Percentiles rank a stretch among this genome's conserved stretches.
phyloP scores from a whole-genome alignment of 139 green algal species.

The Pseudopediastrum boryanum region DNA sequence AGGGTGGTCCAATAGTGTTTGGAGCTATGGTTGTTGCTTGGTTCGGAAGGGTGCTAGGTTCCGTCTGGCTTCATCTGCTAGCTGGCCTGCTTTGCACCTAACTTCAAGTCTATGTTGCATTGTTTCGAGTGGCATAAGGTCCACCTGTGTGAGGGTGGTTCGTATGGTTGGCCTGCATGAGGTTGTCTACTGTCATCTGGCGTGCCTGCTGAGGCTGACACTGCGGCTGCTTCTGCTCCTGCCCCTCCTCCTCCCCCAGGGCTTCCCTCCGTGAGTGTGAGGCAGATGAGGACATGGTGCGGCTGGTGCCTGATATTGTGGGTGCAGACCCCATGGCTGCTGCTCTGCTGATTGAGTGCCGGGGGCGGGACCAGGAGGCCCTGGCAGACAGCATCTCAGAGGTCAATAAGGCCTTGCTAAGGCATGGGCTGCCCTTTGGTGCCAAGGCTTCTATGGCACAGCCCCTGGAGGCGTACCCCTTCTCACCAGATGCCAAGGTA shows the following conservation, averaged over 20 bases:
- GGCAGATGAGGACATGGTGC: constrained; percentile 77
- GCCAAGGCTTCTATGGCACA: constrained; percentile 60
- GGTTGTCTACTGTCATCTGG: too few relatives aligned
- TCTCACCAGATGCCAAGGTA: constrained; percentile 80
- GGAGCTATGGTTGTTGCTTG: too few relatives aligned
- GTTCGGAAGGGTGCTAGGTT: too few relatives aligned
- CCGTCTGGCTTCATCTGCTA: too few relatives aligned
- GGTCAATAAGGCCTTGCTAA: constrained; percentile 35
- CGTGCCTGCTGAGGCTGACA: too few relatives aligned
- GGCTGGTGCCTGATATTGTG: constrained; percentile 85
- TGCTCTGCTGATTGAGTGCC: constrained; percentile 94
- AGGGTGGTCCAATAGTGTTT: too few relatives aligned
- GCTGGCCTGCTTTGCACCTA: too few relatives aligned
- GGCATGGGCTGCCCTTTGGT: constrained; percentile 74
- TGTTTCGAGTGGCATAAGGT: background rate
- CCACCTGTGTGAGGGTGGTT: background rate
- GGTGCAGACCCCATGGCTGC: constrained; percentile 81
- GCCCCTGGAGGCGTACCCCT: constrained; percentile 77
- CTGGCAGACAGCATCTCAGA: constrained; percentile 54
- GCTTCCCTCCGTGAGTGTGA: constrained; percentile 79
- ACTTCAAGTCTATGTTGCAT: too few relatives aligned
- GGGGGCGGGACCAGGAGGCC: constrained; percentile 65
- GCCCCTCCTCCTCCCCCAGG: constrained; percentile 10
- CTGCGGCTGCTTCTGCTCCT: background rate
- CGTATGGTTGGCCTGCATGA: too few relatives aligned